phyloP scores from a whole-genome alignment of 2,329 filamentous ascomycete species.

The Basipetospora chlamydospora region DNA sequence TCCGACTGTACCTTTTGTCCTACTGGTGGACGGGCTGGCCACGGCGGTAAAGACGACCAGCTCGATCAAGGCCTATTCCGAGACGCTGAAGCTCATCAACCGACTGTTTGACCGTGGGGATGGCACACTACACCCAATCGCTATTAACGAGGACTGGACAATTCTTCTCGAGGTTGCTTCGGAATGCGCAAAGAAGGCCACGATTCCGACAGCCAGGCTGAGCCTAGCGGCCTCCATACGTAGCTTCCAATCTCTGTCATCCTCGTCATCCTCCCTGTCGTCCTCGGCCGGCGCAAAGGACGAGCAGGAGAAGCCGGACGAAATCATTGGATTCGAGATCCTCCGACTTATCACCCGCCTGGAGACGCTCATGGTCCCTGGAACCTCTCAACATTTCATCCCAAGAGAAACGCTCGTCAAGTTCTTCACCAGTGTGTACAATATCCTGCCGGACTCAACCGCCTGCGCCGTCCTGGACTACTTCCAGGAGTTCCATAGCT shows the following conservation, averaged over 20 bases:
- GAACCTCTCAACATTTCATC: slow-evolving; percentile 26
- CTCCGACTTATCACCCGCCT: slow-evolving; percentile 30
- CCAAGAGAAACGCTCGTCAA: slow-evolving; percentile 52
- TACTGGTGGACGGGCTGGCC: slow-evolving; percentile 42
- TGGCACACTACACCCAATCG: slow-evolving; percentile 36
- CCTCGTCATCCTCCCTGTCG: slow-evolving; percentile 8
- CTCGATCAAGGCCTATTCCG: slow-evolving; percentile 29
- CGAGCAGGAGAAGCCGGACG: slow-evolving; percentile 19
- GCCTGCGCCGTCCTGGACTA: slow-evolving; percentile 51
- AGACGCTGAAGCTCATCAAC: slow-evolving; percentile 38
- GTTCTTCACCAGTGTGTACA: slow-evolving; percentile 49
- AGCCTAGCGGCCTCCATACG: not conserved
- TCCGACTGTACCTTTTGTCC: slow-evolving; percentile 41
- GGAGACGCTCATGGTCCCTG: slow-evolving; percentile 27
- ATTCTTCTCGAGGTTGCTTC: slow-evolving; percentile 43
- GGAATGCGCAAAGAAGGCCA: slow-evolving; percentile 26
- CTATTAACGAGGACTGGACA: slow-evolving; percentile 54
- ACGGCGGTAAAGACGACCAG: slow-evolving; percentile 31
- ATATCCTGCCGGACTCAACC: slow-evolving; percentile 48
- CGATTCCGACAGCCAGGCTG: not conserved
- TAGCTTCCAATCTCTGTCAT: not conserved
- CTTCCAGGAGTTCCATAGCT: slow-evolving; percentile 53
- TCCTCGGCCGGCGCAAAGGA: slow-evolving; percentile 10
- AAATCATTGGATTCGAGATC: slow-evolving; percentile 28
- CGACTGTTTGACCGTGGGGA: slow-evolving; percentile 38